A percentile compares a stretch with the other conserved stretches of the same genome.
phyloP scores from a whole-genome alignment of 2,329 filamentous ascomycete species.

The Monosporascus ibericus region DNA sequence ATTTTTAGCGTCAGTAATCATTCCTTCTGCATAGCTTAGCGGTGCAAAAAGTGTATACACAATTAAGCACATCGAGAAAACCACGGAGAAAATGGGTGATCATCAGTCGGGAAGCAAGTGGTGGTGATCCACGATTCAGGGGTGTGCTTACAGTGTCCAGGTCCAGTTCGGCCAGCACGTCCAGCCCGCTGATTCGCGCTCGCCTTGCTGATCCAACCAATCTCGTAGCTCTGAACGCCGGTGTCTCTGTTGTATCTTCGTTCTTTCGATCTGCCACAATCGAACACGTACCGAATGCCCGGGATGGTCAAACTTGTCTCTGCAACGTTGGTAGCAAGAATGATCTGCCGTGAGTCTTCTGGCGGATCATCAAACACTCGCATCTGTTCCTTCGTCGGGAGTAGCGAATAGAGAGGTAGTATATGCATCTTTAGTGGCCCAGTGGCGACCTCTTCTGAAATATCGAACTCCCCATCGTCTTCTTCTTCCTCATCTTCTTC shows the following conservation, averaged over 20 bases:
- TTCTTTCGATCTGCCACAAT: slow-evolving; percentile 88
- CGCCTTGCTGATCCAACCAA: slow-evolving; percentile 96
- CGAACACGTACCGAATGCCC: slow-evolving; percentile 91
- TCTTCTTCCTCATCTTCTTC: slow-evolving; percentile 55
- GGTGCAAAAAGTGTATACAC: no score
- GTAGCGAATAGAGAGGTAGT: slow-evolving; percentile 86
- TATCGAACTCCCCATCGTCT: slow-evolving; percentile 61
- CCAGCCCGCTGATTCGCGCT: slow-evolving; percentile 87
- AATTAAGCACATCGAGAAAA: no score
- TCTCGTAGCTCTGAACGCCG: slow-evolving; percentile 90
- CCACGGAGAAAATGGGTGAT: no score
- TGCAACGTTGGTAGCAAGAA: slow-evolving; percentile 92
- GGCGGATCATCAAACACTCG: slow-evolving; percentile 82
- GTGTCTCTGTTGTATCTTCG: slow-evolving; percentile 81
- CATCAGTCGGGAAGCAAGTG: background rate
- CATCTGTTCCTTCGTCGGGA: slow-evolving; percentile 86
- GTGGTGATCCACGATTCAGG: background rate
- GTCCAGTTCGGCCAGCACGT: slow-evolving; percentile 90
- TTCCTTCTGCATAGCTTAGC: background rate
- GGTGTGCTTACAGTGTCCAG: slow-evolving; percentile 65
- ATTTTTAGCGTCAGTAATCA: background rate
- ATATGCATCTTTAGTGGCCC: slow-evolving; percentile 74
- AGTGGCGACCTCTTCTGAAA: slow-evolving; percentile 57
- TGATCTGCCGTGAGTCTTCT: slow-evolving; percentile 75
- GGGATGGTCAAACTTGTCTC: slow-evolving; percentile 97